These are phyloP conservation scores for Mycena kentingensis DNA, from an alignment of 768 basidiomycete genomes.

Conservation along the genomic window DNA sequence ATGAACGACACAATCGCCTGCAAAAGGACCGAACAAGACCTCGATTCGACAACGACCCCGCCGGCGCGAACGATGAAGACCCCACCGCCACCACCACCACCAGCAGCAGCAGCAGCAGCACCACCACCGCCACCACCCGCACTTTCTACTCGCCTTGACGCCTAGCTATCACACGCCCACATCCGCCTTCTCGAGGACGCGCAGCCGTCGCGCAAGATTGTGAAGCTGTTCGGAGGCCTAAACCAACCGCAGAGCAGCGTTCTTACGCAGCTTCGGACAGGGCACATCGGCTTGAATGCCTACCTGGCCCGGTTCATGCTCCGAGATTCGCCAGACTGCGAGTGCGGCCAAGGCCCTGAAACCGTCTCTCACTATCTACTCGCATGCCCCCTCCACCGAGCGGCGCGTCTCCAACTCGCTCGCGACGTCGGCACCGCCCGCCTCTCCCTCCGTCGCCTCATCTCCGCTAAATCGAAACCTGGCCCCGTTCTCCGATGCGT, in stretches of 20 bases:
- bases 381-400: neutral
- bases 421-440: neutral
- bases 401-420: neutral
- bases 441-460: neutral
- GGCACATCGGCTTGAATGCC: neutral
- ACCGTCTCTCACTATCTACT: slow-evolving; percentile 6
- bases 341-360: neutral
- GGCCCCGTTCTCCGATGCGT: neutral
- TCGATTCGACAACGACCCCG: no score
- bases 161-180: no score
- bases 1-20: no score
- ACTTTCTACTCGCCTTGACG: no score
- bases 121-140: no score
- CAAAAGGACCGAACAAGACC: no score
- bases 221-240: neutral
- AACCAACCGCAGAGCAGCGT: slow-evolving; percentile 1
- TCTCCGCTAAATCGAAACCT: neutral
- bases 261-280: slow-evolving; percentile 4
- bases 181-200: neutral
- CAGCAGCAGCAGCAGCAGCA: no score
- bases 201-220: neutral
- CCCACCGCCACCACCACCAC: no score
- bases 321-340: neutral
- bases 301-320: neutral
- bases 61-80: no score